A percentile compares a stretch with the other conserved stretches of the same genome.
phyloP scores from a whole-genome alignment of 164 flowering plant genomes.

The Kingdonia uniflora region DNA sequence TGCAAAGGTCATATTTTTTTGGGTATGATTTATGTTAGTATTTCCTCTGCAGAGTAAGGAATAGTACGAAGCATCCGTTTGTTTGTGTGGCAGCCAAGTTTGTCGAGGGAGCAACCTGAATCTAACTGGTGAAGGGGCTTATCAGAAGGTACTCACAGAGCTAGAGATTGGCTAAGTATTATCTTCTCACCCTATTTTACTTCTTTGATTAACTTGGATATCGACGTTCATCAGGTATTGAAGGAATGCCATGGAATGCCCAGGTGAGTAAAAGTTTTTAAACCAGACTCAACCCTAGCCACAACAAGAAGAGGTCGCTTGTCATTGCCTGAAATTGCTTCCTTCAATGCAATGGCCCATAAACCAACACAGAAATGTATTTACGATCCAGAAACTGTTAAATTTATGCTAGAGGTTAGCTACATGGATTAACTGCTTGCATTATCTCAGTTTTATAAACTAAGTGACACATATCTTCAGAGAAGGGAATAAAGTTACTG shows the following conservation, averaged over 20 bases:
- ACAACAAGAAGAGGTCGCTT: slow-evolving; percentile 82
- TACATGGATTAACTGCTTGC: too few species aligned
- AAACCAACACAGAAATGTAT: slow-evolving; percentile 61
- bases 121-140: slow-evolving; percentile 95
- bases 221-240: too few species aligned
- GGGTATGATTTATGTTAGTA: slow-evolving; percentile 1
- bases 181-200: slow-evolving; percentile 39
- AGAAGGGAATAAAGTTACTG: too few species aligned
- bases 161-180: neutral
- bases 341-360: slow-evolving; percentile 77
- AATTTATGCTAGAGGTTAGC: too few species aligned
- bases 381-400: slow-evolving; percentile 72
- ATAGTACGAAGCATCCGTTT: slow-evolving; percentile 95
- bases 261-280: slow-evolving; percentile 44
- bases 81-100: slow-evolving; percentile 96
- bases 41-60: slow-evolving; percentile 77
- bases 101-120: slow-evolving; percentile 98
- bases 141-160: slow-evolving; percentile 49
- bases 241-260: too few species aligned
- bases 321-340: slow-evolving; percentile 68
- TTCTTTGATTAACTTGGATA: slow-evolving; percentile 81
- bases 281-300: slow-evolving; percentile 47
- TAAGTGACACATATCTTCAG: too few species aligned
- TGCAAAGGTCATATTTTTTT: neutral
- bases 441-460: too few species aligned